These are phyloP conservation scores for Baudoinia panamericana DNA, from an alignment of 495 filamentous ascomycete genomes.

Conservation along the genomic window DNA sequence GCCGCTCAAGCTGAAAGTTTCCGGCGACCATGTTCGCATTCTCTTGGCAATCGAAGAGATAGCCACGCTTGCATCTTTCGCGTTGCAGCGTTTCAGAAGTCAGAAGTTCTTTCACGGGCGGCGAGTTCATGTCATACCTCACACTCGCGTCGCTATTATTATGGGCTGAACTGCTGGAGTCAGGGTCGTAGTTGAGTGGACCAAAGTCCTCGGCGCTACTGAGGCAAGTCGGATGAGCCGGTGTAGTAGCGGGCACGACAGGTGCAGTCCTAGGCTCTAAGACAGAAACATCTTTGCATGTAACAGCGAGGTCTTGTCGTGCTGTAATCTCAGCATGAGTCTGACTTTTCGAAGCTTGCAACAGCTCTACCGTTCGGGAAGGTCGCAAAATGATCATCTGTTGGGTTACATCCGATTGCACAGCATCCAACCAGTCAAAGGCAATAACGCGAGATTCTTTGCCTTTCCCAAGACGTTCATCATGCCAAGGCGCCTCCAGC, in stretches of 20 bases:
- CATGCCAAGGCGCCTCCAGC: conserved; percentile 3
- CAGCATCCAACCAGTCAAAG: conserved; percentile 17
- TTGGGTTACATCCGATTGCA: background rate
- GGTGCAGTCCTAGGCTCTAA: conserved; percentile 3
- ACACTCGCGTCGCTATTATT: no score
- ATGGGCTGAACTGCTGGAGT: background rate
- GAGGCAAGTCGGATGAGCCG: background rate
- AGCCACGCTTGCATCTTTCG: conserved; percentile 54
- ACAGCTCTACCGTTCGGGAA: conserved; percentile 6
- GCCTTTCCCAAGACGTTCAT: background rate
- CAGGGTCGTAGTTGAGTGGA: background rate
- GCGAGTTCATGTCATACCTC: background rate
- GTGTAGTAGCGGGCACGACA: background rate
- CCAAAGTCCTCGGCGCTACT: conserved; percentile 6
- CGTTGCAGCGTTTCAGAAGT: conserved; percentile 26
- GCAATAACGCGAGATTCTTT: conserved; percentile 7
- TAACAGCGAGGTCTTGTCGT: conserved; percentile 2
- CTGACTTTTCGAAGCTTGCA: conserved; percentile 1
- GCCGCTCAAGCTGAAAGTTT: conserved; percentile 58
- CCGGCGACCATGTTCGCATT: conserved; percentile 57
- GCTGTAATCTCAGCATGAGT: conserved; percentile 7
- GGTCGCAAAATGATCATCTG: conserved; percentile 6
- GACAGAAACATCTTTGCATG: conserved; percentile 3
- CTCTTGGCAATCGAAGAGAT: conserved; percentile 57
- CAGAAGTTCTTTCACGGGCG: background rate